These are phyloP conservation scores for Discostella stelligeroides DNA, from an alignment of 108 stramenopile genomes.

Conservation along the genomic window DNA sequence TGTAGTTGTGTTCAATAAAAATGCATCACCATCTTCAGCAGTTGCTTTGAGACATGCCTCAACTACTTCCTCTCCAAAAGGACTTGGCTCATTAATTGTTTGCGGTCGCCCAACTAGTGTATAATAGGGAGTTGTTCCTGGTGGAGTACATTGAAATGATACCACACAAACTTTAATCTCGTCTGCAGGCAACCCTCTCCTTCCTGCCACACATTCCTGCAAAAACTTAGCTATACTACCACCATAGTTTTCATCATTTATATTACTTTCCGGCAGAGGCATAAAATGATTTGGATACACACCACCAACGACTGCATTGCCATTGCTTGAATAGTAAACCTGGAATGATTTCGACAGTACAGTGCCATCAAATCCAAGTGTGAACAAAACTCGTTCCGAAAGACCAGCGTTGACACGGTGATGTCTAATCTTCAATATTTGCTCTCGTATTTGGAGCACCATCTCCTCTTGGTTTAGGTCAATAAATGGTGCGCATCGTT, in stretches of 20 bases:
- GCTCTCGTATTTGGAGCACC: background rate
- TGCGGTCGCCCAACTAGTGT: slow-evolving; percentile 7
- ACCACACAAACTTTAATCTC: background rate
- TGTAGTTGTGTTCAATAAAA: slow-evolving; percentile 19
- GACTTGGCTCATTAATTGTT: slow-evolving; percentile 15
- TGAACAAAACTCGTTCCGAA: background rate
- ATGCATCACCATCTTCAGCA: slow-evolving; percentile 10
- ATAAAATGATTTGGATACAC: background rate
- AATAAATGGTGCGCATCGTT: background rate
- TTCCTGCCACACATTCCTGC: slow-evolving; percentile 1
- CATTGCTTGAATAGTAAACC: background rate
- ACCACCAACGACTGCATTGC: background rate
- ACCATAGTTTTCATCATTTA: background rate
- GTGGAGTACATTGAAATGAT: slow-evolving; percentile 1
- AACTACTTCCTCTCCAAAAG: slow-evolving; percentile 4
- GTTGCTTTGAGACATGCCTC: background rate
- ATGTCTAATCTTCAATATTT: background rate
- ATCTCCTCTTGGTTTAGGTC: background rate
- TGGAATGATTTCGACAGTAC: background rate
- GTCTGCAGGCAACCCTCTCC: background rate
- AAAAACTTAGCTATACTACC: background rate
- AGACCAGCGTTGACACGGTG: background rate
- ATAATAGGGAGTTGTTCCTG: background rate
- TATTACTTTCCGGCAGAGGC: too few species aligned
- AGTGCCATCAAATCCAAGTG: slow-evolving; percentile 11